phyloP scores from a whole-genome alignment of 2,329 filamentous ascomycete genomes.

The Sporothrix protearum region DNA sequence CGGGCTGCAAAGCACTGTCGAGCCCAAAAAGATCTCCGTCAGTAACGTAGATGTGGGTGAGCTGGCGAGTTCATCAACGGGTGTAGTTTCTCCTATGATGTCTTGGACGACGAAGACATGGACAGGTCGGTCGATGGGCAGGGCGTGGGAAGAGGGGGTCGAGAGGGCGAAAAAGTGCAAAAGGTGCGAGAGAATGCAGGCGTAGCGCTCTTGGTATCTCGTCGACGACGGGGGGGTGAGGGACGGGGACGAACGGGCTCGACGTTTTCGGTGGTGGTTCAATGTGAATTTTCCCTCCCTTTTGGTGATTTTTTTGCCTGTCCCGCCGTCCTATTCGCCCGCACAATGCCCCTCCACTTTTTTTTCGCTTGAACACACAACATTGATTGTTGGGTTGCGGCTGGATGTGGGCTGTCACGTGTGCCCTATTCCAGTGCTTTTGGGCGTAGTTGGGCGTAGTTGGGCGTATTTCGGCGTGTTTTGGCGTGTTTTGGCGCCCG shows the following conservation, averaged over 20 bases:
- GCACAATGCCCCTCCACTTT: conserved; percentile 11
- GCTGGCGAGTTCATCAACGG: not conserved
- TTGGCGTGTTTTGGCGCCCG: not conserved
- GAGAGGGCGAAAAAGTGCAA: not conserved
- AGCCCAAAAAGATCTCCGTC: conserved; percentile 9
- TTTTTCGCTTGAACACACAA: conserved; percentile 6
- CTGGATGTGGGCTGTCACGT: conserved; percentile 17
- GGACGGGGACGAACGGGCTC: conserved; percentile 8
- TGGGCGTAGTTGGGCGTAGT: not conserved
- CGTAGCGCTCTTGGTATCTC: not conserved
- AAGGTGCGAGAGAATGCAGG: conserved; percentile 10
- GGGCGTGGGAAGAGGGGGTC: not conserved
- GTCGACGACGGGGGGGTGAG: conserved; percentile 11
- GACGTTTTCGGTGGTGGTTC: conserved; percentile 17
- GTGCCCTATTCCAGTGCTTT: conserved; percentile 7
- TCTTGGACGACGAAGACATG: conserved; percentile 12
- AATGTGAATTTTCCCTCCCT: conserved; percentile 17
- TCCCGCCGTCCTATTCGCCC: conserved; percentile 17
- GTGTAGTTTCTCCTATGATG: not conserved
- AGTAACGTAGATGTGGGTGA: not conserved
- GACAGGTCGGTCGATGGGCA: not conserved
- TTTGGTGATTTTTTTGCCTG: conserved; percentile 19
- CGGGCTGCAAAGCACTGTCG: not conserved
- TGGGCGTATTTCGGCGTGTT: not conserved
- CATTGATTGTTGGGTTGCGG: conserved; percentile 12